Evolutionary conservation across 148 eudicot species (phyloP).

Genomic region (Rhododendron vialii): DNA sequence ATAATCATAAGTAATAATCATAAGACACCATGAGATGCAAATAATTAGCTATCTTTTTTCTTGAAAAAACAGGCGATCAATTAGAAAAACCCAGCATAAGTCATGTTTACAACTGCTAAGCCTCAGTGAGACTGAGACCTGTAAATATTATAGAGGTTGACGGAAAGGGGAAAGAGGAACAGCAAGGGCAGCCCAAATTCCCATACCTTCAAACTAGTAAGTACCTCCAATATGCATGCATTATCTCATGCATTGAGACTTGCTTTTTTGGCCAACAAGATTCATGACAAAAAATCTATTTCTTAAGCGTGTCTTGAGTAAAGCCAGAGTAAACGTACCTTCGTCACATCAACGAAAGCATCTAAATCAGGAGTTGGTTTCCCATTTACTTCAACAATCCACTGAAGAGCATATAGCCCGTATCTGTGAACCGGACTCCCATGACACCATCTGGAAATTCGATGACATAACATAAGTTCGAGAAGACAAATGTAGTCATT

Average conservation of each 20-base stretch:
- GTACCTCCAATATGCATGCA: background rate
- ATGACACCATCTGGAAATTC: constrained; percentile 71
- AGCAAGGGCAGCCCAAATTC: background rate
- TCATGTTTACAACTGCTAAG: background rate
- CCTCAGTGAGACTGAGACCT: background rate
- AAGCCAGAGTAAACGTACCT: constrained; percentile 41
- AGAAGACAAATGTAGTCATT: background rate
- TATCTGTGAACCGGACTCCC: constrained; percentile 93
- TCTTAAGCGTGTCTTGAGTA: background rate
- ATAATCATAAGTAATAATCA: background rate
- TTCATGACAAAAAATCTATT: background rate
- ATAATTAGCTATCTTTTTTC: background rate
- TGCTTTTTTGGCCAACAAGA: background rate
- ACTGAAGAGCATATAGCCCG: constrained; percentile 87
- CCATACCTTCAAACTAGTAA: background rate
- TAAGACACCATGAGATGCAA: background rate
- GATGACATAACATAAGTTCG: background rate
- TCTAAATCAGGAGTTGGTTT: constrained; percentile 88
- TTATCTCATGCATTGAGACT: background rate
- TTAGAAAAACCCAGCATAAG: background rate
- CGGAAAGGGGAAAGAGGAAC: background rate
- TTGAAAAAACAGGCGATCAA: background rate
- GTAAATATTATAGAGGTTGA: background rate
- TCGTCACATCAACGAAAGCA: constrained; percentile 75
- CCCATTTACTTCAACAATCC: constrained; percentile 96